These are phyloP conservation scores for Beauveria sp. DNA, from an alignment of 2,329 filamentous ascomycete genomes.

Conservation along the genomic window DNA sequence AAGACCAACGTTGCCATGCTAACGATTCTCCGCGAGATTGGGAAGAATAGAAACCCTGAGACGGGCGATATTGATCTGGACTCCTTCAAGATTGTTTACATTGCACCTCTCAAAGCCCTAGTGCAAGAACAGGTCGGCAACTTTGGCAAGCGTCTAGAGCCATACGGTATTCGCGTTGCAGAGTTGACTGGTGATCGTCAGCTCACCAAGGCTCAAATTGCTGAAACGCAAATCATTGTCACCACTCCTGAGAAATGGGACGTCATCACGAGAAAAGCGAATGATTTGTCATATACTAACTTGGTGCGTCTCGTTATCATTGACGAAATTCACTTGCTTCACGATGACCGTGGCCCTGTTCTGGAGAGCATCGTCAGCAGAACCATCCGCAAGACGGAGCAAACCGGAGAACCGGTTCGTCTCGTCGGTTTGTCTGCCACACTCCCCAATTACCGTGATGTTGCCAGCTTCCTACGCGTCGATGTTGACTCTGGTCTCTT, in stretches of 20 bases:
- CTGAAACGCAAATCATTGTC: constrained; percentile 95
- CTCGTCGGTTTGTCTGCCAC: constrained; percentile 91
- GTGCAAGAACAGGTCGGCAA: constrained; percentile 98
- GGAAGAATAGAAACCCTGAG: constrained; percentile 81
- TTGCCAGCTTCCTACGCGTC: constrained; percentile 88
- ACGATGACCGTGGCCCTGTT: constrained; percentile 94
- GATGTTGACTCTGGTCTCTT: constrained; percentile 81
- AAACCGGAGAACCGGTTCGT: constrained; percentile 87
- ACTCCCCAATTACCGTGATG: constrained; percentile 91
- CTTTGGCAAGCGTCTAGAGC: constrained; percentile 82
- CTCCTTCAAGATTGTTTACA: constrained; percentile 97
- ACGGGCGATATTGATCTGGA: constrained; percentile 95
- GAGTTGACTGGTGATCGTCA: constrained; percentile 96
- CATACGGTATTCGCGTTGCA: constrained; percentile 87
- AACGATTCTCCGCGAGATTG: constrained; percentile 90
- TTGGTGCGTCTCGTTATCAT: constrained; percentile 95
- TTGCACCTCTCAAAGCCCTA: constrained; percentile 88
- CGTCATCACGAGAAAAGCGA: constrained; percentile 95
- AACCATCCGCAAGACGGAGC: constrained; percentile 86
- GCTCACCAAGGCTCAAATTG: constrained; percentile 96
- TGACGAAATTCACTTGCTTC: constrained; percentile 94
- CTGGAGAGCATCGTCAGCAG: constrained; percentile 94
- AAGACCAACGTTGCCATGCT: constrained; percentile 99
- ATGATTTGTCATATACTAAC: constrained; percentile 93
- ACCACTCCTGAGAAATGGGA: constrained; percentile 99